Base-by-base conservation (phyloP, 345 rosid species). In the Populus nigra region DNA sequence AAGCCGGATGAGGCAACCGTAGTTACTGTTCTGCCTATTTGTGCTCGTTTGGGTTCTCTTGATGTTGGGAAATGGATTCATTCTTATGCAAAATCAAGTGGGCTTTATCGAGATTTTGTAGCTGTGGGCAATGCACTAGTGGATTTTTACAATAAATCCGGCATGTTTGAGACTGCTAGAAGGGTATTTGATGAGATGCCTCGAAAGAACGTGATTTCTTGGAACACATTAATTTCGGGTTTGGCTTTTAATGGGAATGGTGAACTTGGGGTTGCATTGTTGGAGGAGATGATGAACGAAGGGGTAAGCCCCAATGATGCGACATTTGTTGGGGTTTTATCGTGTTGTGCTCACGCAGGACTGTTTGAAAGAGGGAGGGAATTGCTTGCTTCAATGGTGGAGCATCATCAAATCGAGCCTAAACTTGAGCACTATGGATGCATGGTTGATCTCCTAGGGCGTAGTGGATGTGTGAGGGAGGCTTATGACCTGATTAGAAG, bases 361-460 rank as follows among this genome's bases (percentile, higher is more conserved):
- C 73, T 68, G 82, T 81, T 92, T 0, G 89, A 85, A 72, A 87
- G 76, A 76, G 94, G 90, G 62, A 77, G 80, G 25, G 81, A 80
- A 29, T 73, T 89, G 83, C 89, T 92, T 75, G 79, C 84, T 74
- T 73, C 82, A 63, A 92, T 92, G 93, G 76, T 25, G 8, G 76
- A 33, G 71, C 68, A 16, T 31, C 79, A 87, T 75, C 66, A 75
- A 16, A 83, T 89, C 53, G 88, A 84, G 79, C 91, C 90, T 20
- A 87, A 83, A 75, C 82, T 83, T 1, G 97, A 87, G 84, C 97
- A 92, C 77, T 89, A 81, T 15, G 97, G 97, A 67, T 87, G 80
- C 15, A 85, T 92, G 97, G 90, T 89, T 77, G 95, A 92, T 85
- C 85, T 92, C 1, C 82, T 91, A 71, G 92, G 91, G 17, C 90